A percentile compares a stretch with the other conserved stretches of the same genome.
These are phyloP conservation scores for Ambrosia trifida DNA, from an alignment of 129 eudicot genomes.

Conservation along the genomic window DNA sequence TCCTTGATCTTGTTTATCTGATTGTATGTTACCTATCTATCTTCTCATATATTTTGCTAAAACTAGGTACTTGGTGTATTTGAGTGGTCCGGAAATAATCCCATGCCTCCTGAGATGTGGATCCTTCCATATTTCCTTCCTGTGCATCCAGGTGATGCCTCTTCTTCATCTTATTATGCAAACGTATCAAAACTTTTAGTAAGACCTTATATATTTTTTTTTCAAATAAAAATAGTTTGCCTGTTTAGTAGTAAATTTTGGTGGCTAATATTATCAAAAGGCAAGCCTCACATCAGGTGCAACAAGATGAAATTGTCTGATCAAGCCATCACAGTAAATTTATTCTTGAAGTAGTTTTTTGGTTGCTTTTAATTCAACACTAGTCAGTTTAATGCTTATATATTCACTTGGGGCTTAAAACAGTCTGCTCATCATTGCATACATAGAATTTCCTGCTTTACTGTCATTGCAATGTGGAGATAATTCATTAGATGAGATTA, in stretches of 20 bases:
- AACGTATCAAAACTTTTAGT: neutral
- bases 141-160: slow-evolving; percentile 74
- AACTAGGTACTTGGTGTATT: slow-evolving; percentile 83
- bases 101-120: slow-evolving; percentile 96
- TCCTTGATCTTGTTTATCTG: slow-evolving; percentile 25
- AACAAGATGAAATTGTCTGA: neutral
- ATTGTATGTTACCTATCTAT: neutral
- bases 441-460: neutral
- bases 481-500: neutral
- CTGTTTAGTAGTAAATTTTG: too few species aligned
- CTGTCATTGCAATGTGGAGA: neutral
- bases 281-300: neutral
- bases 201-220: slow-evolving; percentile 2
- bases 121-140: slow-evolving; percentile 75
- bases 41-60: slow-evolving; percentile 19
- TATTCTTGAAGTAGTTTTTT: neutral
- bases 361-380: neutral
- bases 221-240: neutral
- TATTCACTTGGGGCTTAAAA: slow-evolving; percentile 2
- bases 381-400: neutral
- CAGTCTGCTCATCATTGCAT: neutral
- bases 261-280: too few species aligned
- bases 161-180: slow-evolving; percentile 5
- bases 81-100: slow-evolving; percentile 96
- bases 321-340: neutral